Conservation (phyloP, 768 basidiomycete species). For the Cytidiella melzeri region DNA sequence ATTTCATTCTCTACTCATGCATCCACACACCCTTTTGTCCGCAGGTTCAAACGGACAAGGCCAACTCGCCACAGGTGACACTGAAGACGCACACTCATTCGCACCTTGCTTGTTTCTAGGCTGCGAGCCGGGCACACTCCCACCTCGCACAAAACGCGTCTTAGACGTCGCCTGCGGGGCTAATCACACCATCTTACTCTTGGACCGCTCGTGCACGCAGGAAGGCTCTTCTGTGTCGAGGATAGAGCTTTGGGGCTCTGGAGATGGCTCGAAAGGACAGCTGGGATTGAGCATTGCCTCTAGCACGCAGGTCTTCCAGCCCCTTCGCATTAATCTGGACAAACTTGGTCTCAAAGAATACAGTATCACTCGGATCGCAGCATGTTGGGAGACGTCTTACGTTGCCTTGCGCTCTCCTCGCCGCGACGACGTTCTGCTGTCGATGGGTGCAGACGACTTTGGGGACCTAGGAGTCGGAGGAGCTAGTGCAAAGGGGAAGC, state of each 20-base stretch:
- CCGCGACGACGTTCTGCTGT: conserved; percentile 50
- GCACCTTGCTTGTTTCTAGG: conserved; percentile 30
- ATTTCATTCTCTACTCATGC: neutral
- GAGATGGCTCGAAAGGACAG: conserved; percentile 67
- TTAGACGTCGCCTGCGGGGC: conserved; percentile 61
- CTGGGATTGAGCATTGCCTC: conserved; percentile 41
- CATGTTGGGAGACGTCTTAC: conserved; percentile 84
- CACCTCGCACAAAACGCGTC: conserved; percentile 26
- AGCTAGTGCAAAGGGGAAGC: conserved; percentile 5
- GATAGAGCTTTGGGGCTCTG: conserved; percentile 63
- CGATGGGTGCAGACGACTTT: conserved; percentile 83
- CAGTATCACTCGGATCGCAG: conserved; percentile 44
- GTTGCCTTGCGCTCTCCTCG: conserved; percentile 46
- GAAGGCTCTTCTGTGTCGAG: conserved; percentile 12
- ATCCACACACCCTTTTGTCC: conserved; percentile 25
- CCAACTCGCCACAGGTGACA: conserved; percentile 36
- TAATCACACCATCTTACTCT: conserved; percentile 71
- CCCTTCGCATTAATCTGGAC: conserved; percentile 35
- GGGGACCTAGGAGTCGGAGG: conserved; percentile 67
- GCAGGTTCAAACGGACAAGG: conserved; percentile 47
- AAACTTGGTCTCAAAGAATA: conserved; percentile 35
- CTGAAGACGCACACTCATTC: conserved; percentile 36
- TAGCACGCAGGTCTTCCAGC: conserved; percentile 38
- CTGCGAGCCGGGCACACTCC: conserved; percentile 19
- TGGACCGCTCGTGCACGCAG: conserved; percentile 34